Base-by-base conservation (phyloP, 2,329 filamentous ascomycete genomes). In the Penicillium griseofulvum region DNA sequence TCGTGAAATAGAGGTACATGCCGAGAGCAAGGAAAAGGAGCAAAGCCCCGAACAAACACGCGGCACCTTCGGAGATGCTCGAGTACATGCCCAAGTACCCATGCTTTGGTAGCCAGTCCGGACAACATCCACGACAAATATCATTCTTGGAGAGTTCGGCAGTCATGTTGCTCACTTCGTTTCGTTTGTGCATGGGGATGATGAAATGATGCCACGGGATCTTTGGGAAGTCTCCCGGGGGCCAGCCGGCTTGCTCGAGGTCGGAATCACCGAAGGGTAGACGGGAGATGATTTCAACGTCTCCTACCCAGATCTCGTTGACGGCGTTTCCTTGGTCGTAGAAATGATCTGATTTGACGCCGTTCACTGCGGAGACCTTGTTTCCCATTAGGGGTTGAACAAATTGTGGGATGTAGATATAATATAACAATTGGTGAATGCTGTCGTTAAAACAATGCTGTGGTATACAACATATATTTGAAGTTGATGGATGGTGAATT, bases 181-280 rank as follows among this genome's bases (percentile, higher is more conserved):
- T 26, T 28, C 26, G 41, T 45, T 39, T 26, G 38, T 55, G 19
- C 66, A 67, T 49, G 65, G 71, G 72, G 16, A 74, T 74, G 38
- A 74, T 68, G 34, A 75, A 75, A 17, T 73, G 69, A 61, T 70
- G 70, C 72, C 72, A 74, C 3, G 72, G 71, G 31, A 74, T 71
- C 44, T 74, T 75, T 4, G 72, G 72, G 51, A 65, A 70, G 28
- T 63, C 63, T 10, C 65, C 63, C 6, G 57, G 52, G 1, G 69
- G 68, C 71, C 71, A 74, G 11, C 65, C 65, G 5, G 72, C 69
- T 58, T 75, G 72, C 7, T 65, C 70, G 49, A 74, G 63, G 45
- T 75, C 71, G 9, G 71, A 72, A 52, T 72, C 71, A 1, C 71
- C 71, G 53, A 75, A 75, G 2, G 72, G 72, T 2, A 75, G 62